phyloP scores from a whole-genome alignment of 2,329 filamentous ascomycete species.

The Pestalotiopsis fici region DNA sequence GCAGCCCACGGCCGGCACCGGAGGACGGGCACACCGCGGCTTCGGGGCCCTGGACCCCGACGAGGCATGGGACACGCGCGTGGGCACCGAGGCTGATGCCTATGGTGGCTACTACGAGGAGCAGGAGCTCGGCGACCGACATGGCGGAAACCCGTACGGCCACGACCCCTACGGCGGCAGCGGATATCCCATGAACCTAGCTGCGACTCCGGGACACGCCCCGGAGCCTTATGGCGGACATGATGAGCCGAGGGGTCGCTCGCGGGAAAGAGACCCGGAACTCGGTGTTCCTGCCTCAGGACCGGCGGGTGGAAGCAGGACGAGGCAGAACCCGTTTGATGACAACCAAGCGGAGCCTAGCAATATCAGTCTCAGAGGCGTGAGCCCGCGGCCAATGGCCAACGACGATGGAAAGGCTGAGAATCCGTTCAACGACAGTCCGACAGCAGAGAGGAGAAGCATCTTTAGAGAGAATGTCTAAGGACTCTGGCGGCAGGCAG shows the following conservation, averaged over 20 bases:
- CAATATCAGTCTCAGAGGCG: constrained; percentile 64
- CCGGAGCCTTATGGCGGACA: constrained; percentile 26
- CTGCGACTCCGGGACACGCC: constrained; percentile 34
- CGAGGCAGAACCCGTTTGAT: constrained; percentile 66
- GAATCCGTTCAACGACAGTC: constrained; percentile 52
- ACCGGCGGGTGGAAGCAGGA: constrained; percentile 37
- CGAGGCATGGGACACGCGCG: constrained; percentile 82
- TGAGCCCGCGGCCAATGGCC: constrained; percentile 74
- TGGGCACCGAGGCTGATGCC: constrained; percentile 70
- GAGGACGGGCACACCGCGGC: constrained; percentile 48
- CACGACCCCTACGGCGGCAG: constrained; percentile 28
- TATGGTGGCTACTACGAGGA: constrained; percentile 75
- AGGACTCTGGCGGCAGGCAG: not conserved
- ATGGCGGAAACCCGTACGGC: constrained; percentile 1
- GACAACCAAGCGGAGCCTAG: constrained; percentile 64
- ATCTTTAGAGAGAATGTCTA: constrained; percentile 72
- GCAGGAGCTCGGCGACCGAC: constrained; percentile 64
- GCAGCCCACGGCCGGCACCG: constrained; percentile 42
- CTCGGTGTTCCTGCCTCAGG: constrained; percentile 36
- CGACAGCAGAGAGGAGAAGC: constrained; percentile 64
- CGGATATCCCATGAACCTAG: constrained; percentile 52
- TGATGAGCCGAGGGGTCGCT: constrained; percentile 40
- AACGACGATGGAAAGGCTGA: constrained; percentile 30
- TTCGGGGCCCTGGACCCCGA: constrained; percentile 77
- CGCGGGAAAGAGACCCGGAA: constrained; percentile 39